Base-by-base conservation (phyloP, 257 asterid genomes). In the Agastache rugosa region DNA sequence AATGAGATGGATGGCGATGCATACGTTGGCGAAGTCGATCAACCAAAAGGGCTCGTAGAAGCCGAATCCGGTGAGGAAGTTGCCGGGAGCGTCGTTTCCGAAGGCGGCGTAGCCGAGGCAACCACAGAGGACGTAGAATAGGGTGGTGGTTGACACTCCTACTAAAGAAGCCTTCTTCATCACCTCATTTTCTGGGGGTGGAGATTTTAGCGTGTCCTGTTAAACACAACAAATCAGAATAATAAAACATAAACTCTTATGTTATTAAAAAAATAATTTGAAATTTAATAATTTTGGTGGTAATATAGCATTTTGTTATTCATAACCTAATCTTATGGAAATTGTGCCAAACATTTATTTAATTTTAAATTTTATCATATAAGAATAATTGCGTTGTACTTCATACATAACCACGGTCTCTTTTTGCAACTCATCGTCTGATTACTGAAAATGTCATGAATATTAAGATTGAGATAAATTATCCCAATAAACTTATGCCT, bases 11-110 rank as follows among this genome's bases (percentile, higher is more conserved):
- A 88, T 14, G 44, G 86, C 91, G 9, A 88, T 88, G 88, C 89
- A 84, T 11, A 83, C 65, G 15, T 88, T 88, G 59, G 93, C 93
- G 0, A 86, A 69, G 78, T 84, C 91, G 45, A 88, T 73, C 56
- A 88, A 59, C 93, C 93, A 88, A 19, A 79, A 88, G 31, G 91
- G 91, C 75, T 84, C 91, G 64, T 80, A 86, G 59, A 88, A 88
- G 19, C 91, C 91, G n/a, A 88, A 88, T 0, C 91, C 91, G 4
- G 93, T 84, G 25, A 88, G 87, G 80, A 88, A 86, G 75, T 88
- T 86, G 3, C 90, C 88, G 3, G 92, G 92, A 34, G 92, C 87
- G 0, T 85, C 9, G 59, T 85, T 85, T 6, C 92, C 92, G 37
- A 87, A 87, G 53, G 92, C 92, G 5, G 85, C 90, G 16, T 87